These are phyloP conservation scores for Melampsora larici-populina DNA, from an alignment of 1,284 basidiomycete species.

Conservation along the genomic window DNA sequence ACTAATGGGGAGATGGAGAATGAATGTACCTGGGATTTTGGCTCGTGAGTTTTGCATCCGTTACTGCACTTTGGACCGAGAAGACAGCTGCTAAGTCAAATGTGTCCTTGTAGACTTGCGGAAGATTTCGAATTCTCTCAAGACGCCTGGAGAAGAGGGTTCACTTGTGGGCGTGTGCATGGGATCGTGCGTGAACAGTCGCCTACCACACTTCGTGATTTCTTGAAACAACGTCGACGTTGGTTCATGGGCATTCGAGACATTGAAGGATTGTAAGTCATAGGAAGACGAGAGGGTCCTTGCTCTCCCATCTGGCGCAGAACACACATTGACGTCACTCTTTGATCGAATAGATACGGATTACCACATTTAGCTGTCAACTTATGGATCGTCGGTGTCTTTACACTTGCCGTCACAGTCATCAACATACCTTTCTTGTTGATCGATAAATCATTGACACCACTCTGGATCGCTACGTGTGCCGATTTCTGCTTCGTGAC, in stretches of 20 bases:
- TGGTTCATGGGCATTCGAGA: slow-evolving; percentile 56
- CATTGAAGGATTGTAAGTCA: slow-evolving; percentile 45
- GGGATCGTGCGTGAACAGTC: slow-evolving; percentile 56
- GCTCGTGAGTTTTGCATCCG: slow-evolving; percentile 33
- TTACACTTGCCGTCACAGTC: slow-evolving; percentile 55
- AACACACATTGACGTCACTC: too few species aligned
- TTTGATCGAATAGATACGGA: slow-evolving; percentile 50
- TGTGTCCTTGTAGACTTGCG: slow-evolving; percentile 52
- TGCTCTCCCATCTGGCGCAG: background rate
- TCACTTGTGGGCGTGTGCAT: slow-evolving; percentile 55
- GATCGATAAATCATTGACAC: slow-evolving; percentile 47
- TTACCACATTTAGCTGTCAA: slow-evolving; percentile 56
- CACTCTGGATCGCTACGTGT: slow-evolving; percentile 55
- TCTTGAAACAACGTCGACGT: slow-evolving; percentile 56
- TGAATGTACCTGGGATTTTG: slow-evolving; percentile 55
- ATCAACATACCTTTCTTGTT: slow-evolving; percentile 55
- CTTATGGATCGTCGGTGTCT: slow-evolving; percentile 56
- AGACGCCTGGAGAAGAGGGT: slow-evolving; percentile 55
- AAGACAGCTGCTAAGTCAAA: background rate
- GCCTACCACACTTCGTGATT: slow-evolving; percentile 54
- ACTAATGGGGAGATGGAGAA: slow-evolving; percentile 57
- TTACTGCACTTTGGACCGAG: background rate
- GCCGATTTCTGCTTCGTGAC: slow-evolving; percentile 56
- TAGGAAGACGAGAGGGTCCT: background rate
- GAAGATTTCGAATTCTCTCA: slow-evolving; percentile 57